phyloP scores from a whole-genome alignment of 2,329 filamentous ascomycete species.

The Cordyceps farinosa region DNA sequence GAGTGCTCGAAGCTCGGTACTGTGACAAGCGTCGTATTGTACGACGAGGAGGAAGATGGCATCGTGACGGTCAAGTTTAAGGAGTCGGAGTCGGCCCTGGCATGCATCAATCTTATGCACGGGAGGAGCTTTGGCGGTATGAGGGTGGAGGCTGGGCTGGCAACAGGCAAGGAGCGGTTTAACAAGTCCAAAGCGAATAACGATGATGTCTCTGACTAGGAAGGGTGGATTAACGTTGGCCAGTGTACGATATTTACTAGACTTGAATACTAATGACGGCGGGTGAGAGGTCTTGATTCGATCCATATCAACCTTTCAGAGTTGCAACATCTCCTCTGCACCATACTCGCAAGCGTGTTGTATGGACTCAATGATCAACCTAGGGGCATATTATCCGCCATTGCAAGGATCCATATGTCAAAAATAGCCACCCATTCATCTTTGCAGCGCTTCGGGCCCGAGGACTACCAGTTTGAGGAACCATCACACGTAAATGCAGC shows the following conservation, averaged over 20 bases:
- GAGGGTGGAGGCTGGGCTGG: conserved; percentile 66
- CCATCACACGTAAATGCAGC: too few relatives aligned
- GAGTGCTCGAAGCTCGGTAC: conserved; percentile 83
- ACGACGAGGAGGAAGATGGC: conserved; percentile 79
- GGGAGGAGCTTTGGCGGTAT: conserved; percentile 75
- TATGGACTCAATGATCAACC: too few relatives aligned
- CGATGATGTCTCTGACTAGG: conserved; percentile 30
- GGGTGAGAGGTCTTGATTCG: neutral
- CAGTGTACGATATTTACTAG: conserved; percentile 1
- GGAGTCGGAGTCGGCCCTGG: conserved; percentile 64
- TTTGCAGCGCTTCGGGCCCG: too few relatives aligned
- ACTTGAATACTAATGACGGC: neutral
- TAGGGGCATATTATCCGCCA: too few relatives aligned
- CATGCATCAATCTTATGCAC: conserved; percentile 72
- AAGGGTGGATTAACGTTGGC: neutral
- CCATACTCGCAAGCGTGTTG: too few relatives aligned
- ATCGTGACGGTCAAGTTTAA: conserved; percentile 82
- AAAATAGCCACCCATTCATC: too few relatives aligned
- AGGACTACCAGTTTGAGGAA: too few relatives aligned
- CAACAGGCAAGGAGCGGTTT: conserved; percentile 69
- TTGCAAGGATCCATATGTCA: too few relatives aligned
- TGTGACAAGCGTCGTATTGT: conserved; percentile 88
- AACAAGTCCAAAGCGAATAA: conserved; percentile 61
- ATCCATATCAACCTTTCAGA: too few relatives aligned
- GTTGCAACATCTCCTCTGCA: too few relatives aligned